Base-by-base conservation (phyloP, 1,139 yeast genomes). In the Lodderomyces pseudojiufengensis region DNA sequence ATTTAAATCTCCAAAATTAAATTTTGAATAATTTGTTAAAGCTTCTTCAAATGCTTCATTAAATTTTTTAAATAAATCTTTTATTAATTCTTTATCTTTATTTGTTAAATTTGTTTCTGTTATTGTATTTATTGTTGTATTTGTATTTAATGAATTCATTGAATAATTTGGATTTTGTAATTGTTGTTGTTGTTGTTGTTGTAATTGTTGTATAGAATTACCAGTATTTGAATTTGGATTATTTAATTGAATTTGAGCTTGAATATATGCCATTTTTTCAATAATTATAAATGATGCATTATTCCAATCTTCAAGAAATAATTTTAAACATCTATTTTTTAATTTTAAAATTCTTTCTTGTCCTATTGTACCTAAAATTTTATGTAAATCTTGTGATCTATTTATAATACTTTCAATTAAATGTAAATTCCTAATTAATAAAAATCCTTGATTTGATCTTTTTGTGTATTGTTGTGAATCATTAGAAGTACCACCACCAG, bases 251-350 rank as follows among this genome's bases (percentile, higher is more conserved):
- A 18, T 18, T 18, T 38, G 39, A 2, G 58, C 45, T 13, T 68
- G 63, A 34, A 73, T 51, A 10, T 46, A 72, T 3, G 90, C 79
- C 60, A 80, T 82, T 46, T 81, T 88, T 64, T 72, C 50, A 28
- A 90, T 80, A 37, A 90, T 71, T 37, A 77, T 73, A 20, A 83
- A 72, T 5, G 95, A 88, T 16, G 87, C 80, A 44, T 72, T 73
- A 48, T 84, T 83, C 97, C 97, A 90, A 48, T 83, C 92, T 15
- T 82, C 80, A 41, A 88, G 70, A 54, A 88, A 86, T 46, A 80
- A 64, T 51, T 84, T 85, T 49, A 85, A 64, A 34, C 84, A 87
- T 43, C 88, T 70, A 52, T 85, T 88, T 52, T 83, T 79, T 46
- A 87, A 60, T 48, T 79, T 77, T 33, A 74, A 82, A 12, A 88